Evolutionary conservation across 345 rosid genomes (phyloP).

Genomic region (Syzygium grande): DNA sequence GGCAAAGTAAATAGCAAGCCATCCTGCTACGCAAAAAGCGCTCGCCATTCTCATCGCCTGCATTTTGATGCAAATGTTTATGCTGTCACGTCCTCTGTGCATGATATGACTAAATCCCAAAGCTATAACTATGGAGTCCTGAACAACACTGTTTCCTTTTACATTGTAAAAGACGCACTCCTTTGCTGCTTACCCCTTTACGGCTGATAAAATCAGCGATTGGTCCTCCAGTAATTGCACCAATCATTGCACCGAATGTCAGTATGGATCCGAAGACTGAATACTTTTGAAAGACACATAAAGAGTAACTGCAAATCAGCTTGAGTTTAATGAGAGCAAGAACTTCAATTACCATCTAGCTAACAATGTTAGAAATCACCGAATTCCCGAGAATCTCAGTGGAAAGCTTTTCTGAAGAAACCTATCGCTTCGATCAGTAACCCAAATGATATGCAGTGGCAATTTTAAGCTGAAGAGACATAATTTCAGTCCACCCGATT

Average conservation of each 20-base stretch:
- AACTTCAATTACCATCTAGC: neutral
- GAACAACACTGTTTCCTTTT: neutral
- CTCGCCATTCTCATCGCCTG: slow-evolving; percentile 78
- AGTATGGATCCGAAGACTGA: slow-evolving; percentile 81
- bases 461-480: neutral
- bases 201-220: slow-evolving; percentile 83
- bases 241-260: slow-evolving; percentile 94
- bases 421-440: neutral
- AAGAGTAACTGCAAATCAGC: neutral
- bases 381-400: neutral
- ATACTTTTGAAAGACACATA: slow-evolving; percentile 31
- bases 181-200: slow-evolving; percentile 49
- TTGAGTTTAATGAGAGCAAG: neutral
- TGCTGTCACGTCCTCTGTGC: neutral
- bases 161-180: neutral
- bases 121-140: neutral
- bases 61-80: neutral
- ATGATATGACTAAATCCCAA: neutral
- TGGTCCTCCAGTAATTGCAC: slow-evolving; percentile 81
- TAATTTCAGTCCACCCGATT: neutral
- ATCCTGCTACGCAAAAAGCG: slow-evolving; percentile 58
- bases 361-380: neutral
- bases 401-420: neutral
- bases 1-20: slow-evolving; percentile 90
- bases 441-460: neutral